Percentiles rank a stretch among this genome's conserved stretches.
phyloP scores from a whole-genome alignment of 2,329 filamentous ascomycete species.

The Truncatella angustata region DNA sequence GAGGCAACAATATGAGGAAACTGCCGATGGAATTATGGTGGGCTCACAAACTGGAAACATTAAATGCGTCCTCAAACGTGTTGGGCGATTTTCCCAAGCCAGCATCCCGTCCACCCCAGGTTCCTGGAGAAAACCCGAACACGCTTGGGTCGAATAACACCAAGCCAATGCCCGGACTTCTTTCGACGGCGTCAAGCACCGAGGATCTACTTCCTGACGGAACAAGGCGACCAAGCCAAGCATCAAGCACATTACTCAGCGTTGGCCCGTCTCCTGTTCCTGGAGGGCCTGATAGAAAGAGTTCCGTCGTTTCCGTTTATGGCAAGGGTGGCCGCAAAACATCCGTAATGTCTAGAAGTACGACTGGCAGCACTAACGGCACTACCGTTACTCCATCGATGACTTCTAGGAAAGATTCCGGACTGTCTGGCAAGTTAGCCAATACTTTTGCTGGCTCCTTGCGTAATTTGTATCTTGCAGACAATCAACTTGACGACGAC shows the following conservation, averaged over 20 bases:
- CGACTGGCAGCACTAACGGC: slow-evolving; percentile 42
- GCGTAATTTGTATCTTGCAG: slow-evolving; percentile 81
- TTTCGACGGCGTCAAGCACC: slow-evolving; percentile 65
- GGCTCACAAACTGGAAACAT: slow-evolving; percentile 81
- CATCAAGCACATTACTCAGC: slow-evolving; percentile 72
- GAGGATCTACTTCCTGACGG: slow-evolving; percentile 68
- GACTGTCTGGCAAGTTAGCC: slow-evolving; percentile 72
- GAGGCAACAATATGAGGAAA: slow-evolving; percentile 89
- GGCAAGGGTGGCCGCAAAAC: slow-evolving; percentile 80
- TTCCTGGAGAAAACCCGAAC: slow-evolving; percentile 48
- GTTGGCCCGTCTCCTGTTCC: slow-evolving; percentile 71
- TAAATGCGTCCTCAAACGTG: slow-evolving; percentile 95
- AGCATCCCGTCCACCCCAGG: slow-evolving; percentile 64
- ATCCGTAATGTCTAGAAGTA: slow-evolving; percentile 71
- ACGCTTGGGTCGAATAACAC: slow-evolving; percentile 25
- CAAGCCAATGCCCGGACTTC: slow-evolving; percentile 43
- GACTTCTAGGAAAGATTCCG: slow-evolving; percentile 79
- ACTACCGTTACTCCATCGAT: slow-evolving; percentile 52
- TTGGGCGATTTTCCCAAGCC: slow-evolving; percentile 89
- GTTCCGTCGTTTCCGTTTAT: slow-evolving; percentile 78
- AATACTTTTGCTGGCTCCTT: slow-evolving; percentile 88
- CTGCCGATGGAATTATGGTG: slow-evolving; percentile 96
- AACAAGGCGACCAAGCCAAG: slow-evolving; percentile 76
- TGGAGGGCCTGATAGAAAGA: slow-evolving; percentile 65
- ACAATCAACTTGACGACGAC: slow-evolving; percentile 92